Evolutionary conservation across 2,329 filamentous ascomycete genomes (phyloP).

Genomic region (Claviceps africana): DNA sequence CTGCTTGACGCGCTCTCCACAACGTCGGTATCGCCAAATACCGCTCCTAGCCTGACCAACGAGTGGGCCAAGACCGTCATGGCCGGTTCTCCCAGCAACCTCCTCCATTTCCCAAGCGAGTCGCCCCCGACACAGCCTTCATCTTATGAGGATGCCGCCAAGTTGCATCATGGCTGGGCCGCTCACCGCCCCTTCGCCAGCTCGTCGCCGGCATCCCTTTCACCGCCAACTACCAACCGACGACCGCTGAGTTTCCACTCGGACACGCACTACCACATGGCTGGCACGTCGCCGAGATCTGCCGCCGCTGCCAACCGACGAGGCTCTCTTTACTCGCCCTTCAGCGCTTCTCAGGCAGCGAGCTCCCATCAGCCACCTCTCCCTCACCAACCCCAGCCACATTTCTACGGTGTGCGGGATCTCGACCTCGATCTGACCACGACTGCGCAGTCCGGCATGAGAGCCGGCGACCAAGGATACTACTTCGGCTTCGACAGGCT

Average conservation of each 20-base stretch:
- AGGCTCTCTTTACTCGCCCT: constrained; percentile 38
- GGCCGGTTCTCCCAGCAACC: constrained; percentile 37
- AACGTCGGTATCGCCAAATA: constrained; percentile 34
- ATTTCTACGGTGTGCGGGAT: constrained; percentile 64
- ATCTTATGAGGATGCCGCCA: constrained; percentile 34
- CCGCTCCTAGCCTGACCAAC: constrained; percentile 30
- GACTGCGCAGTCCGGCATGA: constrained; percentile 37
- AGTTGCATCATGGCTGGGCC: constrained; percentile 29
- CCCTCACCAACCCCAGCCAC: constrained; percentile 61
- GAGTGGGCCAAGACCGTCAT: constrained; percentile 30
- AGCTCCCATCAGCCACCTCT: constrained; percentile 43
- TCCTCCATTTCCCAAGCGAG: constrained; percentile 36
- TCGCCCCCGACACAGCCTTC: constrained; percentile 39
- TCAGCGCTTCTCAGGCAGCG: constrained; percentile 28
- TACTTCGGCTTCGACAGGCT: constrained; percentile 73
- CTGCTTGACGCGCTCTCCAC: constrained; percentile 34
- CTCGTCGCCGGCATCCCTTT: constrained; percentile 29
- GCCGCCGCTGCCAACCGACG: constrained; percentile 25
- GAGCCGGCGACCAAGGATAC: constrained; percentile 55
- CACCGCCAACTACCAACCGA: constrained; percentile 22
- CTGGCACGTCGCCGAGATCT: constrained; percentile 25
- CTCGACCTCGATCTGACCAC: constrained; percentile 63
- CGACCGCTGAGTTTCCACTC: constrained; percentile 43
- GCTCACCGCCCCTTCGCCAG: constrained; percentile 31
- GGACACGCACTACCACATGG: constrained; percentile 29